Conservation (phyloP, 2,329 filamentous ascomycete genomes). For the Penicillium sp. region DNA sequence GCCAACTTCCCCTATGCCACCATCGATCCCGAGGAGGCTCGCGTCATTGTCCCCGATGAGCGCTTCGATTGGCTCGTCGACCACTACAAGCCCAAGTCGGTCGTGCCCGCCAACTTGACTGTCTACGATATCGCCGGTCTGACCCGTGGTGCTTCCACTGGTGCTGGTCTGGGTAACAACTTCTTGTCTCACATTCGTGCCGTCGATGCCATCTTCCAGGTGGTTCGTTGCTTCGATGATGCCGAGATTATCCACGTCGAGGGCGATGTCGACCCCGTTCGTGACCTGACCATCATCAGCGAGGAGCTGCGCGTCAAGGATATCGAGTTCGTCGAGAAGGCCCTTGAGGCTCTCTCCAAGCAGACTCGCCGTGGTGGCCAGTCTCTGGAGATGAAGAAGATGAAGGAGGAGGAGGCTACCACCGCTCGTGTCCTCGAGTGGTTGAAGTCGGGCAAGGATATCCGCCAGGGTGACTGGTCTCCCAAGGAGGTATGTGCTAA, state of each 20-base stretch:
- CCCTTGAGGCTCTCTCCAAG: slow-evolving; percentile 87
- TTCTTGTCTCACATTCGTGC: slow-evolving; percentile 99
- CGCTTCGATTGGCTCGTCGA: slow-evolving; percentile 94
- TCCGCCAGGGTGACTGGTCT: slow-evolving; percentile 85
- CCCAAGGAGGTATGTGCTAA: slow-evolving; percentile 81
- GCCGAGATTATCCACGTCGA: slow-evolving; percentile 99
- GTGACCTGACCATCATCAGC: slow-evolving; percentile 94
- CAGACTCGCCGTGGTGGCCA: slow-evolving; percentile 94
- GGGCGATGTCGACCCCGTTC: slow-evolving; percentile 93
- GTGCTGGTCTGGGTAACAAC: slow-evolving; percentile 94
- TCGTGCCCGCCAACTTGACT: slow-evolving; percentile 95
- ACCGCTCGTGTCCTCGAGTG: slow-evolving; percentile 86
- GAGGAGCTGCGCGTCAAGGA: slow-evolving; percentile 97
- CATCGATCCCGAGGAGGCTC: slow-evolving; percentile 97
- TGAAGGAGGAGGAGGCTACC: slow-evolving; percentile 89
- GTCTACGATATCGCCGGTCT: slow-evolving; percentile 98
- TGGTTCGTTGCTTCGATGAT: slow-evolving; percentile 96
- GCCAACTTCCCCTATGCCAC: slow-evolving; percentile 99
- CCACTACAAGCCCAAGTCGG: slow-evolving; percentile 97
- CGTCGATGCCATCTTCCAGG: slow-evolving; percentile 97
- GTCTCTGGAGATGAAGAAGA: slow-evolving; percentile 96
- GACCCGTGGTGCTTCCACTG: slow-evolving; percentile 92
- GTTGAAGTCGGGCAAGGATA: slow-evolving; percentile 87
- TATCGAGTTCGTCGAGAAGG: slow-evolving; percentile 97
- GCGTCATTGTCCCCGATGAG: slow-evolving; percentile 94